These are phyloP conservation scores for Melastoma malabathricum DNA, from an alignment of 345 rosid species.

Conservation along the genomic window DNA sequence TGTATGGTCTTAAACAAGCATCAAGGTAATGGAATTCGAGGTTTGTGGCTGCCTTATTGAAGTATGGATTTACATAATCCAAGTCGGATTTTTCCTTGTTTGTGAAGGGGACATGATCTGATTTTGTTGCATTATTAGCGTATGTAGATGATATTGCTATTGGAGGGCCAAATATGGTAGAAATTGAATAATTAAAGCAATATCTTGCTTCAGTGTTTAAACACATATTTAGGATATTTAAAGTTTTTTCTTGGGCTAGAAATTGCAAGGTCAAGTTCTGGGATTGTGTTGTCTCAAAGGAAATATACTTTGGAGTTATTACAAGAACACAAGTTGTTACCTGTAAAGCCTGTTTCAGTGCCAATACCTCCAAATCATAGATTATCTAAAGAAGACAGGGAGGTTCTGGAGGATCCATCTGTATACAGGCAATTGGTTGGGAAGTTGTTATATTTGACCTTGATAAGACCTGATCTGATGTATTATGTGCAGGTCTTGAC, in stretches of 20 bases:
- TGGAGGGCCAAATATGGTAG: neutral
- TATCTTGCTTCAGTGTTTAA: neutral
- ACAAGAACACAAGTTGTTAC: neutral
- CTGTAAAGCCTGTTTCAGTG: neutral
- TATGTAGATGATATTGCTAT: neutral
- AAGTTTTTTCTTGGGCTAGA: neutral
- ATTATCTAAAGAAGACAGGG: neutral
- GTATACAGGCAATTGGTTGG: neutral
- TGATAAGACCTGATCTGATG: neutral
- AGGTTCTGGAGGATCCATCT: neutral
- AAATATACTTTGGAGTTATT: neutral
- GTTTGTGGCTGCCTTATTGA: neutral
- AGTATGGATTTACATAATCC: neutral
- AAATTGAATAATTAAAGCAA: neutral
- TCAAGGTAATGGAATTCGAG: neutral
- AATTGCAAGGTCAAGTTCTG: neutral
- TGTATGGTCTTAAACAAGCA: neutral
- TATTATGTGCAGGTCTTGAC: too few species aligned
- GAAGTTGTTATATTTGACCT: neutral
- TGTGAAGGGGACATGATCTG: neutral
- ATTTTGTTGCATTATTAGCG: neutral
- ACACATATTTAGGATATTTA: neutral
- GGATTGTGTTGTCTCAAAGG: neutral
- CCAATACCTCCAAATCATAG: neutral
- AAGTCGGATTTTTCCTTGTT: neutral